Conservation (phyloP, 192 early-diverging fungal genomes). For the Diversispora eburnea region DNA sequence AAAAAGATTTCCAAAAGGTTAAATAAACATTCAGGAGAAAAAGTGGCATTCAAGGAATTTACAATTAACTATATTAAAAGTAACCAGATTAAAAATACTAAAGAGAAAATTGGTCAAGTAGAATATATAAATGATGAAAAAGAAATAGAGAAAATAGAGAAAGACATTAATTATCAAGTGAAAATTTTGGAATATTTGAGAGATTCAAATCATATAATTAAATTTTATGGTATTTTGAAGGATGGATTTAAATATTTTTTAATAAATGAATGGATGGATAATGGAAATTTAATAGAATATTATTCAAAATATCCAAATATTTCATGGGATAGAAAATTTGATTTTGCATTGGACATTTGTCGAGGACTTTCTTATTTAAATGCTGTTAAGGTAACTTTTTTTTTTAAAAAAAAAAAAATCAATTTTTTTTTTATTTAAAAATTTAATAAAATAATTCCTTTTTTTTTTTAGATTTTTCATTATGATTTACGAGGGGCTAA, state of each 20-base stretch:
- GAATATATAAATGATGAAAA: no score
- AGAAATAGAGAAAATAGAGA: neutral
- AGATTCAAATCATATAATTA: neutral
- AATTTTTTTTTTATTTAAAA: neutral
- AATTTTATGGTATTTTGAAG: neutral
- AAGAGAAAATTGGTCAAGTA: neutral
- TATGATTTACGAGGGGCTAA: slow-evolving; percentile 29
- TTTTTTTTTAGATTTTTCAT: slow-evolving; percentile 32
- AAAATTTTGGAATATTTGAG: neutral
- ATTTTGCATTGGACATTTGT: slow-evolving; percentile 36
- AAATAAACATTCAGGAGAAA: no score
- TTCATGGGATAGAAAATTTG: slow-evolving; percentile 28
- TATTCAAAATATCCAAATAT: slow-evolving; percentile 28
- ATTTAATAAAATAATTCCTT: neutral
- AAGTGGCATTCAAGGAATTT: no score
- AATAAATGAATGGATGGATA: slow-evolving; percentile 35
- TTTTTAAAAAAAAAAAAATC: neutral
- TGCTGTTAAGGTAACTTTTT: slow-evolving; percentile 21
- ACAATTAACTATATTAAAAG: neutral
- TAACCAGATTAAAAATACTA: neutral
- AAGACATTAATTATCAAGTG: neutral
- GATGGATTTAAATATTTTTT: slow-evolving; percentile 33
- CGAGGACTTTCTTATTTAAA: slow-evolving; percentile 38
- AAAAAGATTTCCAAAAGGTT: no score
- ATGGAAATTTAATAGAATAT: slow-evolving; percentile 38